Evolutionary conservation across 495 filamentous ascomycete genomes (phyloP).

Genomic region (Penicillium bovifimosum): DNA sequence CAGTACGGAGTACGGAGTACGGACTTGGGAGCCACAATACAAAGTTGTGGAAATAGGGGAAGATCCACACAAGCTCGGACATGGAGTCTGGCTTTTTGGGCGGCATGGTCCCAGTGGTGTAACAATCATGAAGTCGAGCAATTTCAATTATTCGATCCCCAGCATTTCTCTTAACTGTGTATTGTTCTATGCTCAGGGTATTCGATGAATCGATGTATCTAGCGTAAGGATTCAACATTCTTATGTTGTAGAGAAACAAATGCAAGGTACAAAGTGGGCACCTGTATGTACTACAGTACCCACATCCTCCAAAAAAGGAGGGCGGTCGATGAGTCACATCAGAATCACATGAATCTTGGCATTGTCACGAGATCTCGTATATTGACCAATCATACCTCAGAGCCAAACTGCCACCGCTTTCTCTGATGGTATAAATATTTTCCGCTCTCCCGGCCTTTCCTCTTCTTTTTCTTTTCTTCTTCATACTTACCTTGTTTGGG

Average conservation of each 20-base stretch:
- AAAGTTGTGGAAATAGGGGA: constrained; percentile 13
- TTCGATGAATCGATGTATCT: neutral
- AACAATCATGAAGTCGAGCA: constrained; percentile 31
- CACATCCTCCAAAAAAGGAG: neutral
- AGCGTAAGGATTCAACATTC: neutral
- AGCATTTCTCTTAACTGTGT: neutral
- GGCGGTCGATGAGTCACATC: neutral
- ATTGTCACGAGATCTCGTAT: neutral
- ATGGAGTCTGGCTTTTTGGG: constrained; percentile 6
- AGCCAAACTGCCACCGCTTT: constrained; percentile 19
- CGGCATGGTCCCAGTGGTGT: constrained; percentile 13
- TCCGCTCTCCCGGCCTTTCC: constrained; percentile 13
- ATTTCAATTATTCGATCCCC: constrained; percentile 43
- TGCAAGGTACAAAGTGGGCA: neutral
- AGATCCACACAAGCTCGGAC: constrained; percentile 15
- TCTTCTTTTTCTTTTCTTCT: constrained; percentile 48
- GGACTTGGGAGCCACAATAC: constrained; percentile 7
- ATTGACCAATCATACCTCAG: neutral
- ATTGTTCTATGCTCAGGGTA: neutral
- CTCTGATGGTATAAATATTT: constrained; percentile 24
- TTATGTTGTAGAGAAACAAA: neutral
- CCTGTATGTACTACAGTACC: neutral
- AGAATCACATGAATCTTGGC: neutral
- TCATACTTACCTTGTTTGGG: constrained; percentile 74
- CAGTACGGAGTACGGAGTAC: too few relatives aligned